Base-by-base conservation (phyloP, 164 flowering plant species). In the Tetracentron sinense region DNA sequence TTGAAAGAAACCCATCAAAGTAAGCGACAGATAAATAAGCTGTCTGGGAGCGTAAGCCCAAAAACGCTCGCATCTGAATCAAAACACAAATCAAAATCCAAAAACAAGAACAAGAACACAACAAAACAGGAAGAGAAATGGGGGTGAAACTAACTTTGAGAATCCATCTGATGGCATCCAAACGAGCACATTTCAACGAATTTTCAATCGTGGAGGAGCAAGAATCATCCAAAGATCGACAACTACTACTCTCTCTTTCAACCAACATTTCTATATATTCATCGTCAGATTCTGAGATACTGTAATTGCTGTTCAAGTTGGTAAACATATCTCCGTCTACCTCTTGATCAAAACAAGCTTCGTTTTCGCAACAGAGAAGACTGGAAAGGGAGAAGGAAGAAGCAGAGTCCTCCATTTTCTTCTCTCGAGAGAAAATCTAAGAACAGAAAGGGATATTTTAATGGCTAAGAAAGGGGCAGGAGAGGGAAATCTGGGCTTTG, bases 151-250 rank as follows among this genome's bases (percentile, higher is more conserved):
- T 12, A 38, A 85, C 93, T 64, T 80, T 74, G 60, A 85, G 67
- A 74, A 87, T 78, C 91, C 93, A 90, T 56, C 70, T 58, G 66
- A 84, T 70, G 10, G 87, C 84, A 60, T 82, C 85, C 71, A 77
- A 69, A 7, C 89, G 86, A 60, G 81, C 89, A 30, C 67, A 48
- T 66, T 77, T 73, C 52, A 78, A 44, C 90, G 87, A 82, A 69
- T 53, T 62, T 17, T 59, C 54, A 10, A 0, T 58, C 11, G 42
- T 31, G 47, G 7, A 10, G 1, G 60, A 64, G 29, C 23, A 33
- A 4, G 6, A 64, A 56, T 54, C 69, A 21, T 11, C 26, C 6
- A 49, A 31, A 38, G 60, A 54, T 28, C 23, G 47, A 52, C 17
- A 1, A 44, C 21, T 67, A 42, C 44, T 62, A 20, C 42, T 68